Base-by-base conservation (phyloP, 345 rosid genomes). In the Eucalyptus polybractea region DNA sequence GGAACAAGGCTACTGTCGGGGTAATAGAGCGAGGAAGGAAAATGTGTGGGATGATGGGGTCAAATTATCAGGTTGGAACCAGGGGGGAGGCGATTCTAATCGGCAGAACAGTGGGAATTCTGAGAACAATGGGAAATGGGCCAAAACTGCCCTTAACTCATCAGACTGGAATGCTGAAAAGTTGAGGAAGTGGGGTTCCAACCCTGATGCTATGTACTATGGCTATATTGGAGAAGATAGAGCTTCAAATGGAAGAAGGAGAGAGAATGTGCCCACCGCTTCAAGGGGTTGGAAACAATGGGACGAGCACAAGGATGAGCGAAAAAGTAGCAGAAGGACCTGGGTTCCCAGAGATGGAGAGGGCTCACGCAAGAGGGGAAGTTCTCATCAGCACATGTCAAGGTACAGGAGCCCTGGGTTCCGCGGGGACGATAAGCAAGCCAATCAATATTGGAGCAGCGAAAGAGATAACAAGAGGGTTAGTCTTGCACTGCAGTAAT, bases 351-450 rank as follows among this genome's bases (percentile, higher is more conserved):
- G 91, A 15, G 89, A 58, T 51, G 91, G 92, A 19, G 90, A 65
- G 47, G 90, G 92, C 87, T 87, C 86, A 56, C 81, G 93, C 91
- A 94, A 93, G 92, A 93, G 95, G 90, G 95, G 92, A 92, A 91
- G 90, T 91, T 86, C 91, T 72, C 87, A 91, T 87, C 94, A 86
- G 65, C 86, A 91, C 91, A 86, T 17, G 42, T 86, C 87, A 33
- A 86, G 89, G 83, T 91, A 94, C 92, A 89, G 62, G 89, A 92
- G 89, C 93, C 88, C 93, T 80, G 92, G 95, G 92, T 92, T 90
- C 88, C 88, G 65, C 50, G 92, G 89, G 87, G 92, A 91, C 80
- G 89, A 90, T 92, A 86, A 90, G 83, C 92, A 76, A 88, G 86
- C 90, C 14, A 90, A 88, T 88, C 88, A 89, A 50, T 89, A 29